Evolutionary conservation across 257 asterid genomes (phyloP).

Genomic region (Fraxinus pennsylvanica): DNA sequence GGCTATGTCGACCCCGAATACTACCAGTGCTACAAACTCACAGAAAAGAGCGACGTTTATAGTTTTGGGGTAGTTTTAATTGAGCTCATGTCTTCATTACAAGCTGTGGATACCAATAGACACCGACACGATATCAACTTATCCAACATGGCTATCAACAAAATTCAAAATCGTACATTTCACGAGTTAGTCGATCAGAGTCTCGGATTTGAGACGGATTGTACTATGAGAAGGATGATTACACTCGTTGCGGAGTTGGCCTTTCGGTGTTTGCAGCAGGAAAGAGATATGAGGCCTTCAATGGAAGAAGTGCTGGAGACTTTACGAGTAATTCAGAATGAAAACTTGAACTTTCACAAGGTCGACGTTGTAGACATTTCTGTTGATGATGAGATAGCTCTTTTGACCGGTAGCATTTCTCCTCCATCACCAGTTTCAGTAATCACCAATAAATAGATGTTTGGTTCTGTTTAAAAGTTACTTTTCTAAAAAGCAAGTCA

Average conservation of each 20-base stretch:
- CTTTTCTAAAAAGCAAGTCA: no score
- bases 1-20: conserved; percentile 91
- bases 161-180: conserved; percentile 54
- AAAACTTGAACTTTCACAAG: conserved; percentile 28
- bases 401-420: conserved; percentile 28
- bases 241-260: conserved; percentile 65
- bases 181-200: conserved; percentile 68
- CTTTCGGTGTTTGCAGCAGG: conserved; percentile 66
- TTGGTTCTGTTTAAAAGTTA: no score
- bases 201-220: conserved; percentile 52
- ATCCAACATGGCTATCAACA: conserved; percentile 70
- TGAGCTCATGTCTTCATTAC: conserved; percentile 77
- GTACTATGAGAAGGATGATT: conserved; percentile 42
- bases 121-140: conserved; percentile 70
- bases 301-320: conserved; percentile 62
- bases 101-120: conserved; percentile 74
- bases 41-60: conserved; percentile 73
- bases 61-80: conserved; percentile 84
- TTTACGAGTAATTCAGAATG: conserved; percentile 45
- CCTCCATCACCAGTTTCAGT: conserved; percentile 32
- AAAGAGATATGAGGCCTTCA: conserved; percentile 70
- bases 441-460: conserved; percentile 3
- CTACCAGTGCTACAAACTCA: conserved; percentile 73
- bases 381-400: conserved; percentile 38
- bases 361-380: conserved; percentile 40